Conservation (phyloP, 2,329 filamentous ascomycete genomes). For the Escovopsis sp. region DNA sequence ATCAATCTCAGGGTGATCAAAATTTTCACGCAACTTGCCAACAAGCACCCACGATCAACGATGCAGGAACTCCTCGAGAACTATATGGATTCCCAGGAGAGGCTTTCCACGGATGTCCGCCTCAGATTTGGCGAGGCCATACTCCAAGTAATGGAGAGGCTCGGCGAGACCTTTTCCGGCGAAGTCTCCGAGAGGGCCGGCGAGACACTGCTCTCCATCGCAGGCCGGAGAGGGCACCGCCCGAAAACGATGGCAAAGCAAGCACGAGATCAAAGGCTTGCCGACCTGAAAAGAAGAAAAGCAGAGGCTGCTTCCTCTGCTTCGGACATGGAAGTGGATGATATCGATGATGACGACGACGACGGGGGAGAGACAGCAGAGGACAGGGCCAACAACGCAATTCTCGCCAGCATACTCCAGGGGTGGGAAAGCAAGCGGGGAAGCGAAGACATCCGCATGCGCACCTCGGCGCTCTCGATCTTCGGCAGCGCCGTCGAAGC, state of each 20-base stretch:
- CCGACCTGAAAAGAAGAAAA: slow-evolving; percentile 34
- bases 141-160: slow-evolving; percentile 46
- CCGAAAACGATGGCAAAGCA: slow-evolving; percentile 45
- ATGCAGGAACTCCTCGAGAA: slow-evolving; percentile 49
- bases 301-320: background rate
- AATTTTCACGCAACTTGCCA: slow-evolving; percentile 46
- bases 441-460: slow-evolving; percentile 54
- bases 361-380: slow-evolving; percentile 34
- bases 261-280: slow-evolving; percentile 32
- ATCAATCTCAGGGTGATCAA: slow-evolving; percentile 56
- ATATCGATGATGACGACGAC: slow-evolving; percentile 22
- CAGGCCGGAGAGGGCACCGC: slow-evolving; percentile 47
- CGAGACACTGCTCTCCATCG: slow-evolving; percentile 47
- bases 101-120: slow-evolving; percentile 44
- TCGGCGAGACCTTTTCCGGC: slow-evolving; percentile 40
- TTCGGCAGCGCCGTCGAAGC: slow-evolving; percentile 45
- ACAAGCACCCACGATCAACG: slow-evolving; percentile 47
- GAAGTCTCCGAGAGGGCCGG: slow-evolving; percentile 36
- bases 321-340: slow-evolving; percentile 24
- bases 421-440: slow-evolving; percentile 55
- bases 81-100: slow-evolving; percentile 50
- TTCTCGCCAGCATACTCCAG: slow-evolving; percentile 43
- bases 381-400: slow-evolving; percentile 31
- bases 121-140: slow-evolving; percentile 56
- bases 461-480: slow-evolving; percentile 54